Conservation (phyloP, 2,329 filamentous ascomycete genomes). For the Thielaviopsis musarum region DNA sequence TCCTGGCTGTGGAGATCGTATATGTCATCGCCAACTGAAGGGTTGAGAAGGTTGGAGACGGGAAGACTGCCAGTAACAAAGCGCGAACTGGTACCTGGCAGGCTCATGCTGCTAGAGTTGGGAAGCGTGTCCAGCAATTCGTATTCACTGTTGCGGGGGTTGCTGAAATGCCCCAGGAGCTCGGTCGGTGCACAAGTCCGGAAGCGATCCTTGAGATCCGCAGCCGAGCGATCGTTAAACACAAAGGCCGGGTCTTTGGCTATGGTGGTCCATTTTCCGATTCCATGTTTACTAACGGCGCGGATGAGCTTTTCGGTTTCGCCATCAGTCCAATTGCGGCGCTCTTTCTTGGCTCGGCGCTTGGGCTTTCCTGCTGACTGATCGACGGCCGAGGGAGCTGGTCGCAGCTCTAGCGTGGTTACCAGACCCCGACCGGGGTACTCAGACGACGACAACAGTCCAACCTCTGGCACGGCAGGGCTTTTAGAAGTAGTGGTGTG, state of each 20-base stretch:
- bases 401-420: neutral
- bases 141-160: neutral
- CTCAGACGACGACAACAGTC: neutral
- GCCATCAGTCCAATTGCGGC: conserved; percentile 47
- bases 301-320: conserved; percentile 46
- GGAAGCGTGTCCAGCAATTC: conserved; percentile 15
- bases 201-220: conserved; percentile 49
- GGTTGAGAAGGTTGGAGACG: conserved; percentile 6
- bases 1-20: neutral
- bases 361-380: conserved; percentile 18
- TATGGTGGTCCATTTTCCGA: conserved; percentile 49
- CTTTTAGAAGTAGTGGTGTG: neutral
- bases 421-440: neutral
- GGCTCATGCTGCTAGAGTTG: neutral
- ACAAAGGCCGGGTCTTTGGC: conserved; percentile 42
- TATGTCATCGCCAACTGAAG: neutral
- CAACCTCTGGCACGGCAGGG: neutral
- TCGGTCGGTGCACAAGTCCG: conserved; percentile 48
- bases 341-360: conserved; percentile 37
- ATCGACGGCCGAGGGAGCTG: neutral
- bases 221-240: conserved; percentile 44
- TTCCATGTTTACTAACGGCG: conserved; percentile 44
- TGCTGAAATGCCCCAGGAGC: conserved; percentile 20
- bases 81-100: neutral
- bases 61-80: neutral